Evolutionary conservation across 345 rosid species (phyloP).

Genomic region (Noccaea caerulescens): DNA sequence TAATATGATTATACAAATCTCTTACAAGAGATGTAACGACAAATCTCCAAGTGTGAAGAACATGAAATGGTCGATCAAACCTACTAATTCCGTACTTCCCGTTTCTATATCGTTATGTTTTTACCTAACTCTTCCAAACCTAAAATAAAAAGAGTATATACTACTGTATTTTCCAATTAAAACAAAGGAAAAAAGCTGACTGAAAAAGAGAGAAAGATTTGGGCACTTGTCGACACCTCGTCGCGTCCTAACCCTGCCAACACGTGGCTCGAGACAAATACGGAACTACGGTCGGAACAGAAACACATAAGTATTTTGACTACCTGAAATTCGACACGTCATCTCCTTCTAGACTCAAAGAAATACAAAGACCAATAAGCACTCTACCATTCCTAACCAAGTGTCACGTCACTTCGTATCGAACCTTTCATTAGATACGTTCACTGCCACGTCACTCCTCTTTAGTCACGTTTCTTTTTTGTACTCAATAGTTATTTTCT

Average conservation of each 20-base stretch:
- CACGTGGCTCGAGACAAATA: conserved; percentile 46
- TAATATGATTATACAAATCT: background rate
- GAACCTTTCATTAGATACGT: conserved; percentile 32
- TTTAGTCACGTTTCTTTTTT: conserved; percentile 43
- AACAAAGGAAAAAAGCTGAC: background rate
- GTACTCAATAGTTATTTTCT: background rate
- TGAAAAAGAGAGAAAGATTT: background rate
- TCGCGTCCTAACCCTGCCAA: conserved; percentile 20
- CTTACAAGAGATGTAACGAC: conserved; percentile 14
- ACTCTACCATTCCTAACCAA: conserved; percentile 40
- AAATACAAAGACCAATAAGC: conserved; percentile 31
- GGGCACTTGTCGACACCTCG: conserved; percentile 40
- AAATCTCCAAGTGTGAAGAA: background rate
- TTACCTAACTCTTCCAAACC: conserved; percentile 37
- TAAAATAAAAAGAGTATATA: background rate
- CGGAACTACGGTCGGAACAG: conserved; percentile 46
- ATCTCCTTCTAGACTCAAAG: conserved; percentile 35
- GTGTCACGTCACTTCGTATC: conserved; percentile 46
- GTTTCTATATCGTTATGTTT: conserved; percentile 12
- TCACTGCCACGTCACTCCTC: conserved; percentile 42
- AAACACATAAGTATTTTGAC: conserved; percentile 39
- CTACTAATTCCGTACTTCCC: conserved; percentile 26
- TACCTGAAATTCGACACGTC: conserved; percentile 44
- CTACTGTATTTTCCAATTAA: background rate
- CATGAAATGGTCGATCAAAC: conserved; percentile 26